Base-by-base conservation (phyloP, 2,329 filamentous ascomycete species). In the Alternaria sp. region DNA sequence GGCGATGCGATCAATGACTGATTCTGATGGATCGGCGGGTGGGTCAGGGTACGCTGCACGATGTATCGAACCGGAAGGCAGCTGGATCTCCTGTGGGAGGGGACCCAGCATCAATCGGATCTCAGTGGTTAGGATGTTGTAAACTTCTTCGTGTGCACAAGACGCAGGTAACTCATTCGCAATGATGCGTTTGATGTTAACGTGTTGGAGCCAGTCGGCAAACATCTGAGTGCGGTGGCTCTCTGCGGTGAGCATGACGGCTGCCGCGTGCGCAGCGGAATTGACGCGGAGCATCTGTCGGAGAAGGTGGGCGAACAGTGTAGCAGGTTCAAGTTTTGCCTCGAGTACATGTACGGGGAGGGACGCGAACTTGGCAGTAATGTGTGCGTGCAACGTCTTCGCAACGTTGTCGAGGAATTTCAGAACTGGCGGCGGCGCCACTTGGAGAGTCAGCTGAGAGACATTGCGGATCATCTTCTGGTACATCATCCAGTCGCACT, bases 401-500 rank as follows among this genome's bases (percentile, higher is more conserved):
- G 93, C 94, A 58, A 99, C 96, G 67, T 89, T 94, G 67, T 92
- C 88, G 32, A 99, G 86, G 2, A 94, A 93, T 71, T 94, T 92
- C 60, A 97, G 84, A 7, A 98, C 94, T 4, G 90, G 86, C 59
- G 94, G 92, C 1, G 95, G 95, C 4, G 96, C 90, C 14, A 97
- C 94, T 76, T 98, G 94, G 7, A 97, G 85, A 4, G 93, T 95
- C 41, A 98, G 84, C n/a, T 90, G 89, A 1, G 92, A 91, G 41
- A 98, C 88, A 62, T 97, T 96, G 54, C 90, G 89, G 81, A 97
- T 93, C 91, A 98, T 97, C 68, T 94, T 93, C 77, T 98, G 93
- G 76, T 99, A 99, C 81, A 97, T 91, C 34, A 94, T 86, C 81
- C 95, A 96, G 77, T 99, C 95, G 75, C 93, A 97, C 76, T 96